A percentile compares a stretch with the other conserved stretches of the same genome.
Evolutionary conservation across 1,284 basidiomycete species (phyloP).

Genomic region (Irpex lacteus): DNA sequence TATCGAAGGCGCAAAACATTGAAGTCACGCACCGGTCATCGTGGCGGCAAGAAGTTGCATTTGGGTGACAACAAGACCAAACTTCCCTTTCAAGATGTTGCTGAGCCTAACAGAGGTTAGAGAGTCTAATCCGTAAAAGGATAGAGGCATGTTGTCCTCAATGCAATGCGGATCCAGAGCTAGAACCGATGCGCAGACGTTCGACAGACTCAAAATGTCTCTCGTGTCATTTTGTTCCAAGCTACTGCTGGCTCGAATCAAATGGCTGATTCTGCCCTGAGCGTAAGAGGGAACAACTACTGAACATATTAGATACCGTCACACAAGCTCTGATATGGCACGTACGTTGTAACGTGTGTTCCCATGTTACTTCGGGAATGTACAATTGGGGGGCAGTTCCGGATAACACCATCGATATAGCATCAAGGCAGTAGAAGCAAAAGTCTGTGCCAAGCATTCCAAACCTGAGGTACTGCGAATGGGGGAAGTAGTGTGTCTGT

Average conservation of each 20-base stretch:
- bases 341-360: background rate
- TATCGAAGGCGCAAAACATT: background rate
- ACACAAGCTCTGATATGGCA: background rate
- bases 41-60: constrained; percentile 13
- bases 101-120: constrained; percentile 16
- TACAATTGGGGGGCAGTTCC: background rate
- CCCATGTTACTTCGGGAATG: background rate
- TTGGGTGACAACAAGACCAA: constrained; percentile 14
- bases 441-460: constrained; percentile 9
- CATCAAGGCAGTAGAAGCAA: background rate
- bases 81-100: constrained; percentile 12
- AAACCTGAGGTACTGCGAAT: constrained; percentile 8
- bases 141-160: constrained; percentile 16
- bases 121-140: constrained; percentile 17
- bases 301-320: background rate
- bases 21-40: constrained; percentile 15
- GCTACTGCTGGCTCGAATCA: background rate
- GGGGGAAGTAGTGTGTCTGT: background rate
- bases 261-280: constrained; percentile 1
- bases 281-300: background rate
- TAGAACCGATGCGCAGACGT: constrained; percentile 14
- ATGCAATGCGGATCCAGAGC: constrained; percentile 10
- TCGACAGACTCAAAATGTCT: background rate
- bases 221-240: constrained; percentile 4
- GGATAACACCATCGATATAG: background rate